Evolutionary conservation across 495 filamentous ascomycete species (phyloP).

Genomic region (Neurospora tetraspora): DNA sequence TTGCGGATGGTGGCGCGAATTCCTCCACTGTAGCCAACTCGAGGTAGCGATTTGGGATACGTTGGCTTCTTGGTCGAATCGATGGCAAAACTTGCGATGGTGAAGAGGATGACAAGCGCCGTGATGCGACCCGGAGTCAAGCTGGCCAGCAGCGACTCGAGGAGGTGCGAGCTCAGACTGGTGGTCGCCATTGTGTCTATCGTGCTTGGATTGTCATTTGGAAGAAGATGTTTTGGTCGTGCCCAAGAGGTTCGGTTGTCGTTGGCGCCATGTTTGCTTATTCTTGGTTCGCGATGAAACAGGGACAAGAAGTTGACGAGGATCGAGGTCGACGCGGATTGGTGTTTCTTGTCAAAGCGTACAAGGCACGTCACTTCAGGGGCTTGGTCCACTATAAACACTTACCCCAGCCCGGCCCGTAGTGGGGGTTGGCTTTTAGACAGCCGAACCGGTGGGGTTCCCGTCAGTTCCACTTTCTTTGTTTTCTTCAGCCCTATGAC

Average conservation of each 20-base stretch:
- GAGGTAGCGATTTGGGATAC: conserved; percentile 22
- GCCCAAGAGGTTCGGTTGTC: not conserved
- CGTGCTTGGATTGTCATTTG: not conserved
- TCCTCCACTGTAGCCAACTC: conserved; percentile 20
- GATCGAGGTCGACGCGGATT: not conserved
- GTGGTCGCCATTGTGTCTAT: not conserved
- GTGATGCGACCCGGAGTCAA: conserved; percentile 13
- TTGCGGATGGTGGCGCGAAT: conserved; percentile 20
- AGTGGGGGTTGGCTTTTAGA: not conserved
- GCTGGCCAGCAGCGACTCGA: conserved; percentile 18
- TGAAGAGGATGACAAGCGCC: conserved; percentile 12
- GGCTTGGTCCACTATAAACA: not conserved
- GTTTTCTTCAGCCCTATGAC: not conserved
- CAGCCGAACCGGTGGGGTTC: not conserved
- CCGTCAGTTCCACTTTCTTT: not conserved
- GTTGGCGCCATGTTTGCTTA: not conserved
- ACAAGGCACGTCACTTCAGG: not conserved
- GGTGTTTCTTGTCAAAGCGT: not conserved
- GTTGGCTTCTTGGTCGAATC: conserved; percentile 24
- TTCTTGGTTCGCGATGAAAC: not conserved
- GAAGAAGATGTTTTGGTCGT: not conserved
- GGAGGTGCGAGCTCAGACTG: conserved; percentile 13
- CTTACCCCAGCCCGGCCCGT: not conserved
- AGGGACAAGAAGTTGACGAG: not conserved
- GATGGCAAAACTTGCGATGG: conserved; percentile 21